Evolutionary conservation across 345 rosid species (phyloP), one percentile per base, ranked within the genome.

Genomic region (Corchorus olitorius): DNA sequence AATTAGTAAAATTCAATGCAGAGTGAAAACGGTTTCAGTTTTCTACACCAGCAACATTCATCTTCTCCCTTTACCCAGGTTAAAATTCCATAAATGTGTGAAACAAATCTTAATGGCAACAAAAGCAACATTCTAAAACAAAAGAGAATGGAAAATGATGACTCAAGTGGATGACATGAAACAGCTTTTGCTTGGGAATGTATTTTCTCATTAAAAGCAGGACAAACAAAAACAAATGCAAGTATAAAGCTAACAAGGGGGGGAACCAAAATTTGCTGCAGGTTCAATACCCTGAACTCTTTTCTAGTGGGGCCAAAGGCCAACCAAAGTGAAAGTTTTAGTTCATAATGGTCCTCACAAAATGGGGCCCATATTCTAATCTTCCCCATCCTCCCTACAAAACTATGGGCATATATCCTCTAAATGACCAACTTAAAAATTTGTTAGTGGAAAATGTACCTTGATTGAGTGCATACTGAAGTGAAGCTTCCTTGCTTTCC

Each of bases 401-500:
- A 39, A 58, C n/a, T 19, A 45, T 12, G n/a, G 37, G 19, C 12
- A 27, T 33, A 27, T 33, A 27, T 15, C 43, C 43, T 46, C 8
- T 17, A 33, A 7, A 50, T 16, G 13, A 33, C 73, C 27, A 33
- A 50, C 73, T 49, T 3, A 19, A 1, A 11, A 22, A 6, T n/a
- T 58, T 19, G n/a, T 20, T 19, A 20, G 55, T 22, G 16, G 35
- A 64, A 15, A 45, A 27, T 48, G 48, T 74, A 62, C 49, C 60
- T 74, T 74, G 16, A 15, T 61, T 33, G 58, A 61, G 48, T 34
- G 34, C 58, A 49, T 7, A 15, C 9, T 17, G 59, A 46, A 27
- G 76, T 17, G 59, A 46, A 45, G 76, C 56, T 50, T 73, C 68
- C 34, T 73, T 45, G 54, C 67, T 45, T 73, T 61, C 55, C 58